Evolutionary conservation across 2,329 filamentous ascomycete genomes (phyloP), one percentile per base, ranked within the genome.

Genomic region (Venturia aucupariae): DNA sequence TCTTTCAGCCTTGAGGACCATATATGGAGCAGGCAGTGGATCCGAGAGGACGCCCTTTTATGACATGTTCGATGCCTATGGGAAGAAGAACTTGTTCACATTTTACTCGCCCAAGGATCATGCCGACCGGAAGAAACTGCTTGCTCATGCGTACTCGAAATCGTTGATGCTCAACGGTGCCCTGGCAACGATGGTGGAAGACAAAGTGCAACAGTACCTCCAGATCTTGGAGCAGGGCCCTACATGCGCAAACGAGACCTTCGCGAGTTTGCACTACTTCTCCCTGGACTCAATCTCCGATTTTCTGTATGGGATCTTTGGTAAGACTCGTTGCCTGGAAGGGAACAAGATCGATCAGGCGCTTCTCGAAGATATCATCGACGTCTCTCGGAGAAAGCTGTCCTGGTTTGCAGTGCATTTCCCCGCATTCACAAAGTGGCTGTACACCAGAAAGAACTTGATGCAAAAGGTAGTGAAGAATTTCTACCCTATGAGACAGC

Each of bases 61-160:
- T 64, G 76, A 78, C 55, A 83, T 84, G 79, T 84, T 84, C 65
- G 80, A 83, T 67, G 79, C 77, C 0, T 83, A 82, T 61, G 80
- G 80, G 0, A 73, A 74, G 11, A 78, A 77, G 69, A 83, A 84
- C 63, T 68, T 84, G 2, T 84, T 84, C 68, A 81, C 80, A 0
- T 83, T 84, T 66, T 71, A 73, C 7, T 72, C 75, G 0, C 72
- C 73, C 0, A 75, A 74, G 38, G 72, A 76, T 2, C 81, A 84
- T 69, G 75, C 74, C 0, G 76, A 80, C 1, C 71, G 82, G 22
- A 84, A 84, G 72, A 84, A 82, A 67, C 65, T 83, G 0, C 65
- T 84, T 32, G 76, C 78, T 4, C 79, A 83, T 65, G 78, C 79
- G 0, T 85, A 84, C 64, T 79, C 82, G 0, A 85, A 84, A 65